phyloP scores from a whole-genome alignment of 306 rosid genomes.

The Carpinus viminea region DNA sequence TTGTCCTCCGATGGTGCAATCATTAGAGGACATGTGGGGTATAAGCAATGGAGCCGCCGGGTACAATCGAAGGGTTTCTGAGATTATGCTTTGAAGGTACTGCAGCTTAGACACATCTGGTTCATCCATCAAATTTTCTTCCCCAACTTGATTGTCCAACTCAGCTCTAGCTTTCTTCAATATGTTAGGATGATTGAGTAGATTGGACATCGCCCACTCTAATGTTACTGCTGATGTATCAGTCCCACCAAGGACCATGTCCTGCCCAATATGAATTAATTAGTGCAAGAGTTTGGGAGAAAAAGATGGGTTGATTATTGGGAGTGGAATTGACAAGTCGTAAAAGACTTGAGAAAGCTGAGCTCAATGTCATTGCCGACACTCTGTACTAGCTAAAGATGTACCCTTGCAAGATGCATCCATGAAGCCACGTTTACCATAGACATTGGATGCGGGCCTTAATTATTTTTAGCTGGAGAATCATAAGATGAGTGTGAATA shows the following conservation, averaged over 20 bases:
- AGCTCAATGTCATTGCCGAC: no score
- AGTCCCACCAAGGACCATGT: not conserved
- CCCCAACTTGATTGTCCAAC: slow-evolving; percentile 21
- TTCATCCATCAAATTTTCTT: slow-evolving; percentile 28
- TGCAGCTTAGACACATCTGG: slow-evolving; percentile 25
- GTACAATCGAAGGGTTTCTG: slow-evolving; percentile 26
- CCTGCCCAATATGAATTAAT: not conserved
- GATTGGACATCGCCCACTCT: slow-evolving; percentile 23
- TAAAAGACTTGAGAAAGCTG: no score
- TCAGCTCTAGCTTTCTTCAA: slow-evolving; percentile 31
- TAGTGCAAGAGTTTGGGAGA: not conserved
- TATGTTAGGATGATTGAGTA: slow-evolving; percentile 31
- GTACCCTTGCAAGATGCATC: no score
- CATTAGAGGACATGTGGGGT: not conserved
- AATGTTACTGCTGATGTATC: not conserved
- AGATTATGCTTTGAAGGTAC: slow-evolving; percentile 35
- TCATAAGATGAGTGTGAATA: no score
- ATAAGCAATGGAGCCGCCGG: not conserved
- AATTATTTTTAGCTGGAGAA: no score
- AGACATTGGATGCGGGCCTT: no score
- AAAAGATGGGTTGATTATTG: not conserved
- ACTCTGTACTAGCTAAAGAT: no score
- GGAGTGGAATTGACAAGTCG: no score
- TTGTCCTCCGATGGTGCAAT: not conserved
- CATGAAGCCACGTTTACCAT: no score